phyloP scores from a whole-genome alignment of 257 asterid species.

The Fraxinus quadrangulata region DNA sequence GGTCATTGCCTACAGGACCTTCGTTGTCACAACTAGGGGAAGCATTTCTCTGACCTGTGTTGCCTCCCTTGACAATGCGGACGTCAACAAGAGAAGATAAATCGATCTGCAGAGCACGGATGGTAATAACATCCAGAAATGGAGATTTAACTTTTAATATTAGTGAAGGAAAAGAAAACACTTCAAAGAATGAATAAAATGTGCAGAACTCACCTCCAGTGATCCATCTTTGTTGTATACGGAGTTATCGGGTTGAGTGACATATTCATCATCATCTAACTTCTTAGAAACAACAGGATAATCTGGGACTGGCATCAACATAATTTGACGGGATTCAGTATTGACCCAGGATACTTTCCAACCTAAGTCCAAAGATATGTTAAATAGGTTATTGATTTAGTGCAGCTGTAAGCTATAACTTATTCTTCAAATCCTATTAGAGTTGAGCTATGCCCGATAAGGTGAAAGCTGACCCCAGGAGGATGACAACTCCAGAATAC shows the following conservation, averaged over 20 bases:
- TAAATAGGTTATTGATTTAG: slow-evolving; percentile 11
- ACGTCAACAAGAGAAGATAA: slow-evolving; percentile 70
- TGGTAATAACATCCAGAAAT: slow-evolving; percentile 1
- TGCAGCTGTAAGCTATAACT: slow-evolving; percentile 3
- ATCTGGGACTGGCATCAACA: slow-evolving; percentile 66
- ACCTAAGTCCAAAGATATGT: slow-evolving; percentile 47
- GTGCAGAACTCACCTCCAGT: slow-evolving; percentile 61
- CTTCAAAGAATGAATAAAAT: neutral
- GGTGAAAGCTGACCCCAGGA: slow-evolving; percentile 85
- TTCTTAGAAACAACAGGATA: slow-evolving; percentile 52
- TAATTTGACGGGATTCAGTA: slow-evolving; percentile 44
- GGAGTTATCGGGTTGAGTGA: slow-evolving; percentile 42
- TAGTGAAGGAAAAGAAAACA: neutral
- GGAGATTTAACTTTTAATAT: neutral
- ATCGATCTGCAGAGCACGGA: slow-evolving; percentile 54
- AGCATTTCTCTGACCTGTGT: slow-evolving; percentile 37
- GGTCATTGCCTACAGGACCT: slow-evolving; percentile 34
- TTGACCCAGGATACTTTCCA: slow-evolving; percentile 68
- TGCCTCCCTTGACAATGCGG: slow-evolving; percentile 50
- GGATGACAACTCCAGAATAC: slow-evolving; percentile 80
- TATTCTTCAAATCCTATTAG: slow-evolving; percentile 10
- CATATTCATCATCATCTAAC: slow-evolving; percentile 49
- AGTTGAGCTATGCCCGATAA: slow-evolving; percentile 57
- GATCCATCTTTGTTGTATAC: slow-evolving; percentile 87
- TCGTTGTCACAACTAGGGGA: slow-evolving; percentile 32